Conservation (phyloP, 2,329 filamentous ascomycete genomes). For the Ophiostoma novo-ulmi region DNA sequence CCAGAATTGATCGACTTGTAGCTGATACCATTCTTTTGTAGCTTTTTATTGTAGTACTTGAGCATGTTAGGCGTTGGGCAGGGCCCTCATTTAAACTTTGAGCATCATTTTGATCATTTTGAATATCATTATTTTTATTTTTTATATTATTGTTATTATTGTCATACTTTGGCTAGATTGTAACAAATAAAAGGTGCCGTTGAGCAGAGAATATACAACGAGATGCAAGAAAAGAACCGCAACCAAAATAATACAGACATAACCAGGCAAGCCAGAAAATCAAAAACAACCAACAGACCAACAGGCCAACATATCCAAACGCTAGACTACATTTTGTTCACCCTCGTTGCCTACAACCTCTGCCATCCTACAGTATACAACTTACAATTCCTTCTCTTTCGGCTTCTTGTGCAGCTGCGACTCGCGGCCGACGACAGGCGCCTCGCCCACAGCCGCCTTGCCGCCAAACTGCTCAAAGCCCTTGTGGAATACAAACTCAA, state of each 20-base stretch:
- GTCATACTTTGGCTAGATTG: too few species aligned
- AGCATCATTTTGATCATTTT: background rate
- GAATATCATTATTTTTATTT: background rate
- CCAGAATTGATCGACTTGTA: slow-evolving; percentile 62
- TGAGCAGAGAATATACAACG: too few species aligned
- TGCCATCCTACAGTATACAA: background rate
- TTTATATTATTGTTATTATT: background rate
- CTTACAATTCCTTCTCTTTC: slow-evolving; percentile 39
- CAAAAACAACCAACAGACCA: background rate
- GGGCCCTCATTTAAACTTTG: background rate
- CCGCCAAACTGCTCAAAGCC: slow-evolving; percentile 71
- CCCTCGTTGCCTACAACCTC: too few species aligned
- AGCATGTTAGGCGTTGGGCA: background rate
- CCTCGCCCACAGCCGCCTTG: slow-evolving; percentile 48
- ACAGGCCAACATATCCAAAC: background rate
- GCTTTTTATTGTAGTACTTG: background rate
- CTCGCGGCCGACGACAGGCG: slow-evolving; percentile 52
- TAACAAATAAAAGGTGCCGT: too few species aligned
- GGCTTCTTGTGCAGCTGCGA: slow-evolving; percentile 39
- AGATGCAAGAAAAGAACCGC: background rate
- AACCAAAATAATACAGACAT: too few species aligned
- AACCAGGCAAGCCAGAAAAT: background rate
- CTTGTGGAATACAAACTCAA: slow-evolving; percentile 85
- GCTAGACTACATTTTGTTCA: background rate
- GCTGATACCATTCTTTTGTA: background rate